A percentile compares a stretch with the other conserved stretches of the same genome.
phyloP scores from a whole-genome alignment of 2,329 filamentous ascomycete species.

The Diaporthe longicolla region DNA sequence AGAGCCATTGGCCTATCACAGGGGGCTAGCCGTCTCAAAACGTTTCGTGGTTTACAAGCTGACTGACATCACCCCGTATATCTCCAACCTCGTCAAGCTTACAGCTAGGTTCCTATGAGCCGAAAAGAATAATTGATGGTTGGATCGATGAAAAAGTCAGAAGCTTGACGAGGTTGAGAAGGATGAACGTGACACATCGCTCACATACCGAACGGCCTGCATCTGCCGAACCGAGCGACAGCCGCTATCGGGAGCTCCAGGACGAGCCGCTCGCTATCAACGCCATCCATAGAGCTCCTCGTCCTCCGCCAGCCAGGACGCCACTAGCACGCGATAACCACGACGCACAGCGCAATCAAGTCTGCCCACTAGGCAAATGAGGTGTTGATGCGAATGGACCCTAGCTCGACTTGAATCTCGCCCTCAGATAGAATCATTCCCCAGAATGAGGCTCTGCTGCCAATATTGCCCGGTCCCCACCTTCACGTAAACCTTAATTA shows the following conservation, averaged over 20 bases:
- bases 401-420: background rate
- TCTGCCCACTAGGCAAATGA: background rate
- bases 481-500: constrained; percentile 20
- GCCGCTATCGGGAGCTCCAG: constrained; percentile 6
- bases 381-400: background rate
- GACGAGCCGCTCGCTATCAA: background rate
- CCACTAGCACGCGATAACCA: constrained; percentile 12
- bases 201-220: background rate
- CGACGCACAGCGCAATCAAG: constrained; percentile 8
- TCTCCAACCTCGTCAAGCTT: constrained; percentile 22
- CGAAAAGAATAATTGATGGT: background rate
- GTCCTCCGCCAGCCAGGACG: background rate
- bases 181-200: background rate
- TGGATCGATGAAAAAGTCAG: background rate
- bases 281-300: background rate
- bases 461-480: constrained; percentile 12
- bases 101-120: background rate
- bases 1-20: constrained; percentile 39
- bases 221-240: constrained; percentile 25
- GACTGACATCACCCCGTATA: constrained; percentile 36
- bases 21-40: background rate
- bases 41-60: background rate
- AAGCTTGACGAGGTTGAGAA: background rate
- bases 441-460: constrained; percentile 30
- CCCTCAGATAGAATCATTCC: background rate